phyloP scores from a whole-genome alignment of 345 rosid species.

The Salix suchowensis region DNA sequence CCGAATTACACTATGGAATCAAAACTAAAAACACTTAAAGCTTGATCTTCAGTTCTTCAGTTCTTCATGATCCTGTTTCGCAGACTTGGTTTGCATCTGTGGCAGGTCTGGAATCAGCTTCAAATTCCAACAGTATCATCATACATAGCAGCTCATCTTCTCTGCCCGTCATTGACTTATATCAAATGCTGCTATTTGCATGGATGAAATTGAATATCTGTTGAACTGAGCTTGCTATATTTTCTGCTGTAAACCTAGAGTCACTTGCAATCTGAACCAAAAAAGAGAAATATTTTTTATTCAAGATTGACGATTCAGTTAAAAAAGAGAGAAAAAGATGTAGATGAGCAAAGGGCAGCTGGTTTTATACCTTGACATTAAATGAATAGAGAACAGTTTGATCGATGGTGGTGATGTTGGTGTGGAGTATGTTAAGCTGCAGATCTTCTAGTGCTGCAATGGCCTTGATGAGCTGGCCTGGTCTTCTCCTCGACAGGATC shows the following conservation, averaged over 20 bases:
- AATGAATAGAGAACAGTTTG: slow-evolving; percentile 95
- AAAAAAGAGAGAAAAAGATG: not conserved
- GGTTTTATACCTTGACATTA: slow-evolving; percentile 66
- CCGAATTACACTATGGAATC: too few species aligned
- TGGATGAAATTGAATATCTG: slow-evolving; percentile 85
- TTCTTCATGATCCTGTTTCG: too few species aligned
- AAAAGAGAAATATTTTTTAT: not conserved
- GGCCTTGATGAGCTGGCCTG: slow-evolving; percentile 68
- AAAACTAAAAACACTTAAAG: too few species aligned
- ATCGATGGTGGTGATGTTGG: slow-evolving; percentile 92
- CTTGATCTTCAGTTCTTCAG: too few species aligned
- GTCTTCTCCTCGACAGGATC: slow-evolving; percentile 88
- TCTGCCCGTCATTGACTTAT: not conserved
- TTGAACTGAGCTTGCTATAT: slow-evolving; percentile 83
- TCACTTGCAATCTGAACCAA: slow-evolving; percentile 60
- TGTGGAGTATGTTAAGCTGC: slow-evolving; percentile 80
- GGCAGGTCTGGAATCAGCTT: too few species aligned
- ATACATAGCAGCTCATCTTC: slow-evolving; percentile 4
- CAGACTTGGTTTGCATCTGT: too few species aligned
- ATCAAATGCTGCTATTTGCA: slow-evolving; percentile 65
- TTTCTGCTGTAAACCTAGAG: slow-evolving; percentile 70
- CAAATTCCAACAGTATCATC: too few species aligned
- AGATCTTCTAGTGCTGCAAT: slow-evolving; percentile 95
- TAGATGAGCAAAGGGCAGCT: not conserved
- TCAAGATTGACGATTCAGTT: not conserved